Evolutionary conservation across 2,329 filamentous ascomycete genomes (phyloP).

Genomic region (Phyllosticta ampelicida): DNA sequence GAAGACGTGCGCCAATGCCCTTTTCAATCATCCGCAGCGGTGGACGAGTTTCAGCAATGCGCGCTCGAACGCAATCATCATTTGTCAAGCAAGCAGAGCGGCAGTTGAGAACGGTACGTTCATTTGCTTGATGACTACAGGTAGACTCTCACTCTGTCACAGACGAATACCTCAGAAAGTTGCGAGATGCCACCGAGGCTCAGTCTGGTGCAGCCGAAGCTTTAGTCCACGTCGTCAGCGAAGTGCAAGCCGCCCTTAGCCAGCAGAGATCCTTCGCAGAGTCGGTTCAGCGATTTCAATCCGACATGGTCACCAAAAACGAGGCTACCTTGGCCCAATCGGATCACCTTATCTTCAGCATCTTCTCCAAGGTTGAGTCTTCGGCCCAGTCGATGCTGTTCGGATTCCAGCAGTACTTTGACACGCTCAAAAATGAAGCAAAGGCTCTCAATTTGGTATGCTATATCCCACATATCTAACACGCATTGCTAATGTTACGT

Average conservation of each 20-base stretch:
- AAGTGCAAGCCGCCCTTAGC: conserved; percentile 17
- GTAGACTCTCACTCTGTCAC: background rate
- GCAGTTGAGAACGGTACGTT: conserved; percentile 45
- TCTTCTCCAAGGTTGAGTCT: conserved; percentile 4
- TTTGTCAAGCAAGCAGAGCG: conserved; percentile 50
- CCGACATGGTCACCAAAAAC: background rate
- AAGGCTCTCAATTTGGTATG: background rate
- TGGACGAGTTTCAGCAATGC: conserved; percentile 57
- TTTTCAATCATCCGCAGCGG: conserved; percentile 45
- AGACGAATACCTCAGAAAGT: conserved; percentile 20
- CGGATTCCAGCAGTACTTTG: background rate
- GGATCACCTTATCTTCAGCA: background rate
- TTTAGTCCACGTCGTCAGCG: conserved; percentile 17
- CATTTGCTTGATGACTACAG: background rate
- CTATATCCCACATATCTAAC: background rate
- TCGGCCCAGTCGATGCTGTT: background rate
- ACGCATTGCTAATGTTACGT: background rate
- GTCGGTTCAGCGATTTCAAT: conserved; percentile 16
- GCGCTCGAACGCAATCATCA: conserved; percentile 48
- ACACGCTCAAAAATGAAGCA: background rate
- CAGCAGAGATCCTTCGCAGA: conserved; percentile 19
- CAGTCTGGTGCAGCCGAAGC: conserved; percentile 17
- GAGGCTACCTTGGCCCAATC: conserved; percentile 1
- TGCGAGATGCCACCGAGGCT: conserved; percentile 24
- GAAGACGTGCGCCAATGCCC: conserved; percentile 41